Base-by-base conservation (phyloP, 495 filamentous ascomycete genomes). In the Aspergillus bertholletiae region DNA sequence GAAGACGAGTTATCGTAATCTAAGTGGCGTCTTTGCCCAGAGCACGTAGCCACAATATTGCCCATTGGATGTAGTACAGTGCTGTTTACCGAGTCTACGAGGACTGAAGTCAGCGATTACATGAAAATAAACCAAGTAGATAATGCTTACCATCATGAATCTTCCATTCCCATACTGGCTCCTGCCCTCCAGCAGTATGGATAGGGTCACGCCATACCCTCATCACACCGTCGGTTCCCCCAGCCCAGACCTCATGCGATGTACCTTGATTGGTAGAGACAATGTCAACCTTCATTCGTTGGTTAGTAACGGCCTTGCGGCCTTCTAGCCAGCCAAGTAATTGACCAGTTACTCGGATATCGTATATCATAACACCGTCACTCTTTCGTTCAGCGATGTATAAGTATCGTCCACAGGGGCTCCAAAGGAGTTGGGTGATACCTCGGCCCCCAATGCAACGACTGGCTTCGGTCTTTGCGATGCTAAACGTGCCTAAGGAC, bases 321-420 rank as follows among this genome's bases (percentile, higher is more conserved):
- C 92, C 90, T 13, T 71, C 73, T 48, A 97, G 73, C 71, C 80
- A 84, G 15, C 83, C 85, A 7, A 98, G 72, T 60, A 86, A 67
- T 59, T 82, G 78, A 0, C 86, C 81, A 7, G 83, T 81, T 5
- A 87, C 86, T 13, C 95, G 80, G 24, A 97, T 75, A 72, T 98
- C 94, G 72, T 92, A 97, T 2, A 96, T 79, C 47, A 89, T 65
- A 9, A 96, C 65, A 6, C 84, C 87, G 35, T 81, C 76, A 47
- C 89, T 87, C 60, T 82, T 83, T 30, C 95, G 80, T 75, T 97
- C 95, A n/a, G 84, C 88, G 15, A 96, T 82, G 61, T 89, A 85
- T 28, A 98, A 70, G 70, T 96, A 97, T 55, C 83, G 75, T n/a
- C 90, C 93, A 73, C 90, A 93, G 0, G 84, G 80, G 59, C 88